phyloP scores from a whole-genome alignment of 73 alveolate species.

The Effrenium voratum region DNA sequence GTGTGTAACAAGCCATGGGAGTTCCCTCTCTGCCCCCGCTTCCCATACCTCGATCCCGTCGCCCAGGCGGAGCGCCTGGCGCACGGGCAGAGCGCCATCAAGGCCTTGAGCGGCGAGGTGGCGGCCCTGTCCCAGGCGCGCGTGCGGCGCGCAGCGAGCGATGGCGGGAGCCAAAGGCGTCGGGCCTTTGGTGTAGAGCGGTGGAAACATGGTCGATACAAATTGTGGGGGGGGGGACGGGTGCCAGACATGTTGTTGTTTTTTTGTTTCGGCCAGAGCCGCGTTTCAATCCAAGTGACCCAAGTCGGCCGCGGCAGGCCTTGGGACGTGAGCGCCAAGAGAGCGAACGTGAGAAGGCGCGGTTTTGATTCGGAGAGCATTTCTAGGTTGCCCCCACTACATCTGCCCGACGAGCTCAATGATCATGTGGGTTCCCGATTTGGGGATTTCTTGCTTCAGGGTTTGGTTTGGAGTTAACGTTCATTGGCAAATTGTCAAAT shows the following conservation, averaged over 20 bases:
- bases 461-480: neutral
- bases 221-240: neutral
- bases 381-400: neutral
- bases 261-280: neutral
- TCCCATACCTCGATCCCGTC: neutral
- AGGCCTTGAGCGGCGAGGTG: conserved; percentile 60
- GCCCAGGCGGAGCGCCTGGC: conserved; percentile 76
- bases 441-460: neutral
- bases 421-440: neutral
- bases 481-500: neutral
- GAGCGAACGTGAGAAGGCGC: conserved; percentile 67
- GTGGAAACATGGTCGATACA: neutral
- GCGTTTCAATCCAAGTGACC: neutral
- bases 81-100: conserved; percentile 21
- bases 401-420: neutral
- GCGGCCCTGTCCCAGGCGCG: conserved; percentile 34
- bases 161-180: neutral
- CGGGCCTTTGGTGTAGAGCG: neutral
- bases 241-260: neutral
- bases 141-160: neutral
- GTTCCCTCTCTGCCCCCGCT: neutral
- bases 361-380: neutral
- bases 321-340: conserved; percentile 59
- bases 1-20: no score
- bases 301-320: neutral